These are phyloP conservation scores for Aspergillus carlsbadensis DNA, from an alignment of 495 filamentous ascomycete species.

Conservation along the genomic window DNA sequence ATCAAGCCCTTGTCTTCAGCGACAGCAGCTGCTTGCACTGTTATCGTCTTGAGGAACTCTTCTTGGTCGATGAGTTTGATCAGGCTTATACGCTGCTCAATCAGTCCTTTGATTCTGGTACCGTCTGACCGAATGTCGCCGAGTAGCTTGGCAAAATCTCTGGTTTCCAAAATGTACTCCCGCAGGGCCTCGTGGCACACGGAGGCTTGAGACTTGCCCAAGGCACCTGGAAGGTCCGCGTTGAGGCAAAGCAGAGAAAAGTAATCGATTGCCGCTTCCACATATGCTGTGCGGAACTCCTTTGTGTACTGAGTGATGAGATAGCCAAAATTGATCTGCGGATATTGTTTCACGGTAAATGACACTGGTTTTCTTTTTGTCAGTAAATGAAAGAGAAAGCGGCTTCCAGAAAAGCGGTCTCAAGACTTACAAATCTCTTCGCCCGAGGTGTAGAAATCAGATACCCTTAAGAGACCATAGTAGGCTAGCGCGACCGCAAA, in stretches of 20 bases:
- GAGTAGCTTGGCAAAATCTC: conserved; percentile 90
- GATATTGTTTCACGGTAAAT: conserved; percentile 69
- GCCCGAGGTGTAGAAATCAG: conserved; percentile 65
- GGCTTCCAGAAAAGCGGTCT: too few species aligned
- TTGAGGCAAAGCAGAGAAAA: conserved; percentile 91
- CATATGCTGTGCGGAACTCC: conserved; percentile 87
- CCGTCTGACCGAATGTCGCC: conserved; percentile 87
- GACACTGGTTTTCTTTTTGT: too few species aligned
- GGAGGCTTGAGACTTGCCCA: conserved; percentile 72
- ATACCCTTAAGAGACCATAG: conserved; percentile 86
- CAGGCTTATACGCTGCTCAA: conserved; percentile 84
- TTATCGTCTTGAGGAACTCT: conserved; percentile 84
- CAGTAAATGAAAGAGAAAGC: too few species aligned
- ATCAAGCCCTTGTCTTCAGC: conserved; percentile 92
- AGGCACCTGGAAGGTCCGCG: conserved; percentile 69
- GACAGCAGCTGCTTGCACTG: conserved; percentile 81
- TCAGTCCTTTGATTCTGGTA: conserved; percentile 74
- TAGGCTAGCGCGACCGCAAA: conserved; percentile 87
- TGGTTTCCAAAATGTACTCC: conserved; percentile 91
- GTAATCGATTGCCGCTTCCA: conserved; percentile 88
- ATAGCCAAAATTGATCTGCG: conserved; percentile 90
- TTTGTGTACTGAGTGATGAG: conserved; percentile 94
- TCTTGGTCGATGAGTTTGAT: conserved; percentile 76
- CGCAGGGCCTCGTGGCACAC: conserved; percentile 91
- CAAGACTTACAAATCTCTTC: conserved; percentile 71